Evolutionary conservation across 768 basidiomycete species (phyloP), one percentile per base, ranked within the genome.

Genomic region (Rhizopogon sp.): DNA sequence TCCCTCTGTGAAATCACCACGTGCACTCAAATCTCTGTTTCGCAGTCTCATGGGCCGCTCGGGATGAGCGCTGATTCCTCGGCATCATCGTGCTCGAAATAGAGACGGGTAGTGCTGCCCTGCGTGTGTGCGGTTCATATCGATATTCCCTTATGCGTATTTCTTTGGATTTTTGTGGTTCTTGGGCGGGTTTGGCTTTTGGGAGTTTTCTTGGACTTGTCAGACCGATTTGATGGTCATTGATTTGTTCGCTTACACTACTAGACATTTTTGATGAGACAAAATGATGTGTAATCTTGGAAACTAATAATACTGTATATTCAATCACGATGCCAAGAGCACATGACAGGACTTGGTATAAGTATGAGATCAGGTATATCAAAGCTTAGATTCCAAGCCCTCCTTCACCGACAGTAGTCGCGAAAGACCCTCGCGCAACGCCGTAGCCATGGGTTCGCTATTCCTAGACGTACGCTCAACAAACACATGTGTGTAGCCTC

Each of bases 401-500:
- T 5, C 10, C 11, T 40, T 49, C 16, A 25, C 16, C 9, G 40
- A 22, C 6, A 43, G 28, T 28, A 69, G 44, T 31, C 55, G 60
- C 46, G 56, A 52, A 33, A 90, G 69, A 0, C 85, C 86, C 3
- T 63, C 69, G 57, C 74, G 76, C 28, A 72, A 76, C 53, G 58
- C 65, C 2, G 64, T 53, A 37, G 61, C 68, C 62, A 90, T 85
- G 0, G 72, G 59, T 0, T 70, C 68, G 55, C 85, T 84, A 71
- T 80, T 83, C 45, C 90, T 71, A 42, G 79, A 79, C 52, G 62
- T 60, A 43, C 77, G 79, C 28, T 83, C 81, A 3, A 93, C 90
- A 63, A 91, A 92, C n/a, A 92, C 90, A 66, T 93, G 90, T 0
- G 87, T 91, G 53, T 92, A 91, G 9, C 77, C 79, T 14, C 79